These are phyloP conservation scores for Allium sativum DNA, from an alignment of 106 monocot species.

Conservation along the genomic window DNA sequence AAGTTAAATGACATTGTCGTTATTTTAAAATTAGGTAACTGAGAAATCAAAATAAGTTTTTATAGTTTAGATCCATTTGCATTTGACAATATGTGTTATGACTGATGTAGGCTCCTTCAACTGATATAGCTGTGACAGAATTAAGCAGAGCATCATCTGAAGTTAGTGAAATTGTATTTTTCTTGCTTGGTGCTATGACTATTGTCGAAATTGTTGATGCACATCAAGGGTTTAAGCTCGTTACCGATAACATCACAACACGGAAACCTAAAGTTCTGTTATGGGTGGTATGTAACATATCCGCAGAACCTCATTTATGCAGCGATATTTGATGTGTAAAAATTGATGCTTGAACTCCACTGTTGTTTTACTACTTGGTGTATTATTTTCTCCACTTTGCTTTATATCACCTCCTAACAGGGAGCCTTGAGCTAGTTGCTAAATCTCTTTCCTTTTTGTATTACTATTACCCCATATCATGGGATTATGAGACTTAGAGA, in stretches of 20 bases:
- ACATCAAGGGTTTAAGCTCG: slow-evolving; percentile 98
- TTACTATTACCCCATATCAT: too few species aligned
- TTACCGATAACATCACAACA: slow-evolving; percentile 95
- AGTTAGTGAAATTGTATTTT: slow-evolving; percentile 98
- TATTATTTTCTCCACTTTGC: too few species aligned
- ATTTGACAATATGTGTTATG: slow-evolving; percentile 6
- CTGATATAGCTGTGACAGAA: slow-evolving; percentile 86
- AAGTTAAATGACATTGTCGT: not conserved
- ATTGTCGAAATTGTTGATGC: slow-evolving; percentile 98
- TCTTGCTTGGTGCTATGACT: slow-evolving; percentile 98
- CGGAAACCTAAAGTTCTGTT: slow-evolving; percentile 75
- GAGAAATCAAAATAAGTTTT: not conserved
- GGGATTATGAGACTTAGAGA: too few species aligned
- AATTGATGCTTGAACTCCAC: too few species aligned
- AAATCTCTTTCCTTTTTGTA: too few species aligned
- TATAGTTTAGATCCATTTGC: slow-evolving; percentile 2
- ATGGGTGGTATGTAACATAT: slow-evolving; percentile 73
- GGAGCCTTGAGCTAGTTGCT: too few species aligned
- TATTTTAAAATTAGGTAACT: not conserved
- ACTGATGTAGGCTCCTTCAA: slow-evolving; percentile 79
- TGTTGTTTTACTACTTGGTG: too few species aligned
- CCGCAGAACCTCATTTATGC: too few species aligned
- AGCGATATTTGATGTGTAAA: too few species aligned
- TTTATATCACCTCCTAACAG: too few species aligned
- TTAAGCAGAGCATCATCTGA: slow-evolving; percentile 66